Conservation (phyloP, 139 green algal genomes). For the Pseudopediastrum boryanum region DNA sequence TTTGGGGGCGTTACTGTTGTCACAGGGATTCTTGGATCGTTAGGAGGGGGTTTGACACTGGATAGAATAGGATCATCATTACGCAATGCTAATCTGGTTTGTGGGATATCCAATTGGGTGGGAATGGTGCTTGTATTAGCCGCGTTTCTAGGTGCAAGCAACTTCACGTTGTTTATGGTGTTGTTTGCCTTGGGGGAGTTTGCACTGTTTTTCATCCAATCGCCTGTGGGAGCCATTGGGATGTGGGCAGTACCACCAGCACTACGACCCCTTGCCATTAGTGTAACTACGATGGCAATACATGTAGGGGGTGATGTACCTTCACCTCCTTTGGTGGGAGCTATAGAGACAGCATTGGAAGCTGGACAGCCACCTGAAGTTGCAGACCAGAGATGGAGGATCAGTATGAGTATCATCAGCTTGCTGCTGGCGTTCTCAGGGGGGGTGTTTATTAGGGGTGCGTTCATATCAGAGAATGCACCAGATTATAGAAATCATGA, state of each 20-base stretch:
- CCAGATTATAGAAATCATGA: slow-evolving; percentile 41
- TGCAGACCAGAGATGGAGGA: slow-evolving; percentile 52
- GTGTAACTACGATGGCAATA: slow-evolving; percentile 82
- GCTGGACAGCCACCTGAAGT: slow-evolving; percentile 24
- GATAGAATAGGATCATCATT: slow-evolving; percentile 78
- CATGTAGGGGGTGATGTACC: slow-evolving; percentile 96
- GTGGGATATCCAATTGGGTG: slow-evolving; percentile 42
- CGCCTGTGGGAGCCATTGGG: slow-evolving; percentile 68
- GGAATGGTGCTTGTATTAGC: slow-evolving; percentile 64
- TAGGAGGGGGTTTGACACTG: slow-evolving; percentile 80
- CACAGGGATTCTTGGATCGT: slow-evolving; percentile 78
- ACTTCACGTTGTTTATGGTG: slow-evolving; percentile 64
- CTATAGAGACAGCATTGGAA: slow-evolving; percentile 65
- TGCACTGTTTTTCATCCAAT: slow-evolving; percentile 73
- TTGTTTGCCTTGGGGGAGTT: slow-evolving; percentile 75
- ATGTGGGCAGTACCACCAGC: slow-evolving; percentile 88
- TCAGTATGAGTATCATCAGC: slow-evolving; percentile 55
- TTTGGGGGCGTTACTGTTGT: slow-evolving; percentile 92
- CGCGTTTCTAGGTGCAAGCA: slow-evolving; percentile 58
- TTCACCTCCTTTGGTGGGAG: slow-evolving; percentile 83
- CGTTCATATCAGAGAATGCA: slow-evolving; percentile 1
- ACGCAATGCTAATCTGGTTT: slow-evolving; percentile 67
- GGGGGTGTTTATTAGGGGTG: slow-evolving; percentile 41
- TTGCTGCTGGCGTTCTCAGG: slow-evolving; percentile 51
- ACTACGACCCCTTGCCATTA: slow-evolving; percentile 81